Base-by-base conservation (phyloP, 805 yeast genomes). In the Saturnispora silvae region DNA sequence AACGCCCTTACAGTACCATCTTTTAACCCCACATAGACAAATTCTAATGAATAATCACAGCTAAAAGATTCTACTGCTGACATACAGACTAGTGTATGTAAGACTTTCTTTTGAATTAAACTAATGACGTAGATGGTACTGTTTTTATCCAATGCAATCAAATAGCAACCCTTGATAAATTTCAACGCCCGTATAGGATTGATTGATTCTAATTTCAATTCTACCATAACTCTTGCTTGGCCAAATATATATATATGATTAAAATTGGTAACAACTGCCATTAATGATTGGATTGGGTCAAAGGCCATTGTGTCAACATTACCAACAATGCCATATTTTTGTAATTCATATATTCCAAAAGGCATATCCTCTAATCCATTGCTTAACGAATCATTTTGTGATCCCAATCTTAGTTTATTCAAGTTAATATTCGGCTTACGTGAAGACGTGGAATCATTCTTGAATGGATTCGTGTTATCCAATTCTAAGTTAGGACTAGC, bases 41-140 rank as follows among this genome's bases (percentile, higher is more conserved):
- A 92, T 56, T 87, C 96, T 45, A 92, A 56, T 0, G 94, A 69
- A 2, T 96, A 96, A 50, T 92, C 98, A 1, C 81, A 58, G 41
- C 74, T 92, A 11, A 78, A 63, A 3, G 82, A 68, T 1, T 82
- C 67, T n/a, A 87, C 68, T 10, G 70, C 65, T 1, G 81, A 77
- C 1, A 81, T 79, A 1, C 84, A 70, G 42, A 70, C 67, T 47
- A 72, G 72, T 1, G 75, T 68, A 16, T 74, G 70, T 37, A 89
- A 56, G 7, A 81, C 62, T 42, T 68, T 64, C 49, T 77, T 76
- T 5, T 79, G 61, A 38, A 74, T 72, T 17, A 89, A 51, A 0
- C 95, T 85, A 31, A 83, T 68, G 4, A 89, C 79, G 19, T 72
- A 64, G 6, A 92, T 64, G 3, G 69, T 68, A 28, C 77, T 75